Evolutionary conservation across 441 rosid species (phyloP), one percentile per base, ranked within the genome.

Genomic region (Erodium texanum): DNA sequence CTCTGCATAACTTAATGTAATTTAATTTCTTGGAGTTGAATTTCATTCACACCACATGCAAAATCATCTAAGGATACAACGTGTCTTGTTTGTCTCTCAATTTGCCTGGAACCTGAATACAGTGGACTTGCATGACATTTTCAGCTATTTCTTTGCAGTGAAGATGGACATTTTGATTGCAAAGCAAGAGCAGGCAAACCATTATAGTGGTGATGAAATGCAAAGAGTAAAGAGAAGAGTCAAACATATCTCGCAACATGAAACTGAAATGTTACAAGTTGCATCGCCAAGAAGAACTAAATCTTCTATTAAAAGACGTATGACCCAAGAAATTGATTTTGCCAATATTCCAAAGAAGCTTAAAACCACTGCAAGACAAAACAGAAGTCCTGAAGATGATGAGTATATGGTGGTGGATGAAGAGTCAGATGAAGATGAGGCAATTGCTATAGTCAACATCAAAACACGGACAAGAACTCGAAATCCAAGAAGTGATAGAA

Each of bases 121-220:
- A 6, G 5, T 54, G 61, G 22, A 54, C 61, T 54, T 54, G 11
- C 0, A 7, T 54, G 24, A 54, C 18, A 16, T 16, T 54, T 6
- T 18, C 61, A 16, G 23, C 23, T 54, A 54, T 67, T 24, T 43
- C n/a, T 74, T 56, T 74, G 81, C 78, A 77, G 85, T 70, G 72
- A 70, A 24, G 34, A 80, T 81, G 88, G 76, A 75, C 2, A 78
- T 81, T 11, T 54, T 75, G 74, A 62, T 80, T 61, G 77, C 79
- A 36, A 71, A 78, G 69, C 67, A 29, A 58, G 76, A 65, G n/a
- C 59, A 64, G 62, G 58, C 75, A 19, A 45, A 67, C 4, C 29
- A 27, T 27, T 27, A 27, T 4, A 27, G 4, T 27, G 29, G 29
- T 27, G 29, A 1, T 27, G 29, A 27, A 27, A 27, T 27, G 29